These are phyloP conservation scores for Boletus speciosus DNA, from an alignment of 768 basidiomycete genomes.

Conservation along the genomic window DNA sequence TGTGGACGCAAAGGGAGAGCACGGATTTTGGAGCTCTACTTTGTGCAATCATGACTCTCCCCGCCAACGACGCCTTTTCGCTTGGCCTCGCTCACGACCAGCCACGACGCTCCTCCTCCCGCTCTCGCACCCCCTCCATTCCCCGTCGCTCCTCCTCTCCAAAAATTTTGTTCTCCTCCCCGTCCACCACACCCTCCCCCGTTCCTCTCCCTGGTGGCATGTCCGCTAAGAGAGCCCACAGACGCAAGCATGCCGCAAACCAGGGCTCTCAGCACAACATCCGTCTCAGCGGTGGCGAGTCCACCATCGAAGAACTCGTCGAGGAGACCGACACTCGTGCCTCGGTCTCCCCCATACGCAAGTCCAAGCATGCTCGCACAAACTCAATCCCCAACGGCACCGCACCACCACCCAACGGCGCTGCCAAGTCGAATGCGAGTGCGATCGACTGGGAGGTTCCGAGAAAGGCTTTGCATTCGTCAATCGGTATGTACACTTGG, in stretches of 20 bases:
- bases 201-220: constrained; percentile 21
- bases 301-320: constrained; percentile 24
- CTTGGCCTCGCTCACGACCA: constrained; percentile 36
- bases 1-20: background rate
- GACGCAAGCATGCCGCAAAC: constrained; percentile 21
- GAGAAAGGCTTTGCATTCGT: constrained; percentile 81
- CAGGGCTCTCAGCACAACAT: constrained; percentile 23
- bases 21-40: background rate
- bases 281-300: constrained; percentile 7
- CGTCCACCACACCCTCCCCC: constrained; percentile 20
- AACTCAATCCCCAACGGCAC: constrained; percentile 7
- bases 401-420: constrained; percentile 1
- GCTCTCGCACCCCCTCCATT: constrained; percentile 23
- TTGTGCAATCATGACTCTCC: constrained; percentile 25
- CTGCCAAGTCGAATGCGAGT: constrained; percentile 15
- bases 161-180: constrained; percentile 40
- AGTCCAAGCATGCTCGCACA: constrained; percentile 10
- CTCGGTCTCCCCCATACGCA: constrained; percentile 19
- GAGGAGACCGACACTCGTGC: constrained; percentile 19
- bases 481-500: constrained; percentile 64
- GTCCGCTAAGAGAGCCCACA: constrained; percentile 36
- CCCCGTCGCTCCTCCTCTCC: constrained; percentile 48
- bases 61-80: constrained; percentile 36
- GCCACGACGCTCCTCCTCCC: constrained; percentile 23
- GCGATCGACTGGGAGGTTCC: constrained; percentile 85